Evolutionary conservation across 495 filamentous ascomycete genomes (phyloP), one percentile per base, ranked within the genome.

Genomic region (Diplogelasinospora grovesii): DNA sequence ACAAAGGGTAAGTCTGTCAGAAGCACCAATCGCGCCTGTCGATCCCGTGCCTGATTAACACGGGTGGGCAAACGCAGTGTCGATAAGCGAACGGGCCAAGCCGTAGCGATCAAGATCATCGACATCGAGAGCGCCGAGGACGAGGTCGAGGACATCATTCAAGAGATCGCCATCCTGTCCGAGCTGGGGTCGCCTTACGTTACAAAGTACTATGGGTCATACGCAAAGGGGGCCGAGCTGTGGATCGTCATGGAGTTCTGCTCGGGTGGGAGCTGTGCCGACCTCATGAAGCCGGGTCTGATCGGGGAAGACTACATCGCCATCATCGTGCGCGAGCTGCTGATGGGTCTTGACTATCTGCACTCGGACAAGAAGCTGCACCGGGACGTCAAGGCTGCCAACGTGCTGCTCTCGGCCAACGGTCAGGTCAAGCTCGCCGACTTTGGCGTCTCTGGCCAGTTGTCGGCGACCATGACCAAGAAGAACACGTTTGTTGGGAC

Each of bases 401-500:
- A 96, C 54, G 76, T 96, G 24, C 73, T 96, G 21, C 72, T 98
- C 5, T 81, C 82, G 20, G 76, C 86, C 20, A 89, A 83, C 53
- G 93, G 92, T 4, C 88, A 96, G 62, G 92, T 98, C 41, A 98
- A 98, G 60, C 68, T 98, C 42, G 92, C 92, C 7, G 92, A 98
- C 63, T 98, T 98, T 65, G 92, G 92, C 30, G 92, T 98, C 11
- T 95, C 90, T 16, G 89, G 90, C 10, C 92, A 98, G 55, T 71
- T 98, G n/a, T 89, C 90, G 16, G 87, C 88, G 2, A 96, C 92
- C n/a, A 97, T 96, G 86, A 95, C 93, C 18, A 95, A 96, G 66
- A 95, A 95, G 63, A 98, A 97, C 55, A 98, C 92, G 0, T 98
- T 98, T 57, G 92, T 98, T 16, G 92, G 92, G 10, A 97, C 92